These are phyloP conservation scores for Colletotrichum lentis DNA, from an alignment of 2,329 filamentous ascomycete species.

Conservation along the genomic window DNA sequence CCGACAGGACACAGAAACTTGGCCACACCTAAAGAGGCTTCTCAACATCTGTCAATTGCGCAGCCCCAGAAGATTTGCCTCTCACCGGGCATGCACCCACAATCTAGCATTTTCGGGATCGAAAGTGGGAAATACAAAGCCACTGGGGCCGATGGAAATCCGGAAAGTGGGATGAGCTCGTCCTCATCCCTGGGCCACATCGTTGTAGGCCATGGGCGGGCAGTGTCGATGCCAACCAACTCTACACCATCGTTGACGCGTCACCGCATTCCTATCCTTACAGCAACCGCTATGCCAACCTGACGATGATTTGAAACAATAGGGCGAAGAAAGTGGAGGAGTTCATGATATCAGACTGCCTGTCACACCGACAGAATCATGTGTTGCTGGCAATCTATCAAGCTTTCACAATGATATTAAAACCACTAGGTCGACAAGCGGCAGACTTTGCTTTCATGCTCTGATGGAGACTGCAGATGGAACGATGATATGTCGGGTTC, in stretches of 20 bases:
- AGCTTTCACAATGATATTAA: too few relatives aligned
- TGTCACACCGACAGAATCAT: too few relatives aligned
- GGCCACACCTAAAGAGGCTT: background rate
- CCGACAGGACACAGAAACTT: too few relatives aligned
- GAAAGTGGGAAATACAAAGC: background rate
- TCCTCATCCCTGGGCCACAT: constrained; percentile 14
- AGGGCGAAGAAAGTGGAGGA: too few relatives aligned
- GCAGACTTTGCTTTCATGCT: too few relatives aligned
- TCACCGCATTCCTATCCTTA: background rate
- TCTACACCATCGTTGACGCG: constrained; percentile 12
- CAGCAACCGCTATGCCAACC: too few relatives aligned
- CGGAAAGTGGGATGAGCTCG: constrained; percentile 24
- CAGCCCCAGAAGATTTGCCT: background rate
- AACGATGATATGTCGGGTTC: too few relatives aligned
- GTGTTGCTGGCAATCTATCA: too few relatives aligned
- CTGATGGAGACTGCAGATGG: too few relatives aligned
- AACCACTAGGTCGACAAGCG: too few relatives aligned
- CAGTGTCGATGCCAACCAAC: background rate
- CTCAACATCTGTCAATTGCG: background rate
- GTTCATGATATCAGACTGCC: too few relatives aligned
- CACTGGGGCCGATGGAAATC: constrained; percentile 8
- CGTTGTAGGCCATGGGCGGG: constrained; percentile 4
- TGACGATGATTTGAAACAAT: too few relatives aligned
- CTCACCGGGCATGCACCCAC: background rate
- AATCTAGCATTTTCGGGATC: background rate